Base-by-base conservation (phyloP, 2,329 filamentous ascomycete species). In the Aspergillus spinulosporus region DNA sequence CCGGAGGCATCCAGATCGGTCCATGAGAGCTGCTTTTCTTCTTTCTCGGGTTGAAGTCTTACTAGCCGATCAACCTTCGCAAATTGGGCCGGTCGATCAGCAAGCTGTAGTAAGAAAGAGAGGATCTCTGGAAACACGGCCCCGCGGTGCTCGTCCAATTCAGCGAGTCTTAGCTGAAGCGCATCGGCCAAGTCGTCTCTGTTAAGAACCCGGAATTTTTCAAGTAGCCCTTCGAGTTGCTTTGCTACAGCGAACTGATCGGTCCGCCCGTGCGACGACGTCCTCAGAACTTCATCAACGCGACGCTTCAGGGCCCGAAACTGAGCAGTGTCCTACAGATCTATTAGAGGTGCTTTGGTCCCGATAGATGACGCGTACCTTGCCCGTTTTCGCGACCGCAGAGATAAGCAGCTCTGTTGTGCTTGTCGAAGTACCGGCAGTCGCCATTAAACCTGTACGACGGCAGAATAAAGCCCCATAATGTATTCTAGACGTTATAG, bases 191-290 rank as follows among this genome's bases (percentile, higher is more conserved):
- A 77, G 39, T 84, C 85, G 65, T 97, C 92, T 59, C 89, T 85
- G 67, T 89, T 87, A 47, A 90, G 81, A 52, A 97, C 82, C 32
- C 86, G 83, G 65, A 97, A 94, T 64, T 93, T 92, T 76, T 97
- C 94, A 63, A 92, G 87, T 2, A 97, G 78, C 1, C 89, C 89
- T 49, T 84, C 78, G 1, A 93, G 78, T 36, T 80, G 81, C 37
- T 81, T 81, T 39, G 82, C 76, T 15, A 92, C 83, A 44, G 89
- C 85, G 67, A 92, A 92, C 62, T 90, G 88, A 66, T 93, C 90
- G 1, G 87, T 90, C 37, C 88, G 83, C 34, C 83, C 76, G 68
- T 83, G 84, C 46, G 73, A 82, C 62, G 71, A 68, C 37, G 73
- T 62, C 49, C 69, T 75, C 21, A 77, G 59, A 43, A 65, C 66